phyloP scores from a whole-genome alignment of 2,329 filamentous ascomycete genomes.

The Orbilia blumenaviensis region DNA sequence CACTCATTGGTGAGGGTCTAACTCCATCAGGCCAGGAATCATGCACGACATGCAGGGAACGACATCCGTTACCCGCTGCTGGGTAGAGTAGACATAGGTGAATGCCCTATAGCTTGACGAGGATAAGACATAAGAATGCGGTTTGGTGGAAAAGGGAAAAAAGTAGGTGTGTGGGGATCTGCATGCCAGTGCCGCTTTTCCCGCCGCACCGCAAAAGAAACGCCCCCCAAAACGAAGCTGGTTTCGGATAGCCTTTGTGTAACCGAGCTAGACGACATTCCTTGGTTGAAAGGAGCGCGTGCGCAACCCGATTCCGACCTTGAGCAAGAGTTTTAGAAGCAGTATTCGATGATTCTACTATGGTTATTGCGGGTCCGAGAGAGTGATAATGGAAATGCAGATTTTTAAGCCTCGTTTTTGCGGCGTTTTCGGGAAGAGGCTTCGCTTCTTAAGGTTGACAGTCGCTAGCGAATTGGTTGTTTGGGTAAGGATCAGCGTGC shows the following conservation, averaged over 20 bases:
- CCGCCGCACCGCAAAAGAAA: slow-evolving; percentile 30
- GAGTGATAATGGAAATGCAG: slow-evolving; percentile 26
- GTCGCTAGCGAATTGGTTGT: slow-evolving; percentile 7
- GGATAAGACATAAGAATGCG: slow-evolving; percentile 22
- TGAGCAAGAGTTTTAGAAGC: slow-evolving; percentile 28
- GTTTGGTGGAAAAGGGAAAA: slow-evolving; percentile 8
- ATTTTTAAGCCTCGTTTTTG: slow-evolving; percentile 52
- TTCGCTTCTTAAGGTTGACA: background rate
- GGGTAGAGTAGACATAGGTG: background rate
- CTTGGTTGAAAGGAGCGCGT: background rate
- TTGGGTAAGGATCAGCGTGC: slow-evolving; percentile 47
- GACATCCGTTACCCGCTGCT: slow-evolving; percentile 18
- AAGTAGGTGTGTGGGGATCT: slow-evolving; percentile 19
- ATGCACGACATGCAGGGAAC: slow-evolving; percentile 39
- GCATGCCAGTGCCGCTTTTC: slow-evolving; percentile 48
- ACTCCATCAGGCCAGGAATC: slow-evolving; percentile 28
- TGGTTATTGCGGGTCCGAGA: background rate
- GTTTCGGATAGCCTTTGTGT: slow-evolving; percentile 33
- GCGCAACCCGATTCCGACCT: slow-evolving; percentile 29
- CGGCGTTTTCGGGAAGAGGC: slow-evolving; percentile 29
- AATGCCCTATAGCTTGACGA: background rate
- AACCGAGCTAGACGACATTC: slow-evolving; percentile 47
- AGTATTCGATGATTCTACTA: background rate
- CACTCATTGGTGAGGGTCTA: slow-evolving; percentile 20
- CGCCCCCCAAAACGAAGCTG: slow-evolving; percentile 4